These are phyloP conservation scores for Geranium brycei DNA, from an alignment of 345 rosid genomes.

Conservation along the genomic window DNA sequence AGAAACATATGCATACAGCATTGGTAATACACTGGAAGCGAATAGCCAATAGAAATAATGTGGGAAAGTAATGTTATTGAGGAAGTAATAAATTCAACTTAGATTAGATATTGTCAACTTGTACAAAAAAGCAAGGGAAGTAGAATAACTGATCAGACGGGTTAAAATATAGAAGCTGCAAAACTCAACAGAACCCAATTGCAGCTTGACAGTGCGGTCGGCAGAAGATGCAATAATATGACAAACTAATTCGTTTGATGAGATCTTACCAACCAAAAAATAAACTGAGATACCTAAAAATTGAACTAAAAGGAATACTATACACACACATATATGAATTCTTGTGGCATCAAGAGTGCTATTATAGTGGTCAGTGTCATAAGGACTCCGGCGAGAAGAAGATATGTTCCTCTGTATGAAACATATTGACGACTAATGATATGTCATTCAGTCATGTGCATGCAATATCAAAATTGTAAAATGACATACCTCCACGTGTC, in stretches of 20 bases:
- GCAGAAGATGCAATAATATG: background rate
- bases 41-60: background rate
- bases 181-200: background rate
- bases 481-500: constrained; percentile 59
- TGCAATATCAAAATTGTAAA: constrained; percentile 5
- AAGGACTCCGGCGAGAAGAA: background rate
- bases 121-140: background rate
- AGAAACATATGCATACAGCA: background rate
- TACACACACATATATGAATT: background rate
- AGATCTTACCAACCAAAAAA: background rate
- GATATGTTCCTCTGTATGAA: too few species aligned
- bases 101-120: background rate
- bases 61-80: background rate
- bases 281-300: background rate
- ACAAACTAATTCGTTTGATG: background rate
- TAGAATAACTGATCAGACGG: background rate
- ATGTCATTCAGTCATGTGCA: background rate
- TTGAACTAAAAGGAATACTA: background rate
- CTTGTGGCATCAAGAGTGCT: background rate
- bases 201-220: background rate
- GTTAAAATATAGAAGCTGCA: background rate
- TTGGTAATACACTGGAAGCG: background rate
- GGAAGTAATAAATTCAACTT: background rate
- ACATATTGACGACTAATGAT: background rate
- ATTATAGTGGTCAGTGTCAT: background rate